Percentiles rank a stretch among this genome's conserved stretches.
Conservation (phyloP, 306 rosid genomes). For the Cyamopsis tetragonoloba region DNA sequence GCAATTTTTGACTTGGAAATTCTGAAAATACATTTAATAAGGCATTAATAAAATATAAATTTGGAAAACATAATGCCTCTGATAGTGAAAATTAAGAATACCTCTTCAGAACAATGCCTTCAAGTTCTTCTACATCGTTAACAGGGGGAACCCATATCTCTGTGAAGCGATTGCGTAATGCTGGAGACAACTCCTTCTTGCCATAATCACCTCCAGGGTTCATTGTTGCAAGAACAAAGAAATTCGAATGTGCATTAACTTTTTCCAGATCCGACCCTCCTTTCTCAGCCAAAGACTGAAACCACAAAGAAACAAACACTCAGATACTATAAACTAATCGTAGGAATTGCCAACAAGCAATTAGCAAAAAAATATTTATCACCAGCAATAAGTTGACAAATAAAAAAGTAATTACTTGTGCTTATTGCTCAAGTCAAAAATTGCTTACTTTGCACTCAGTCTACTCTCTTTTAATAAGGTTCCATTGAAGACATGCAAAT, state of each 20-base stretch:
- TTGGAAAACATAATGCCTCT: background rate
- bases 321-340: background rate
- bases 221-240: slow-evolving; percentile 91
- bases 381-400: slow-evolving; percentile 5
- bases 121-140: slow-evolving; percentile 63
- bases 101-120: slow-evolving; percentile 63
- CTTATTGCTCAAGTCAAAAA: background rate
- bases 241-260: slow-evolving; percentile 59
- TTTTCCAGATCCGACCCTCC: slow-evolving; percentile 81
- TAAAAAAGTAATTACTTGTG: background rate
- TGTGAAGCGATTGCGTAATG: slow-evolving; percentile 92
- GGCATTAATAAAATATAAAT: background rate
- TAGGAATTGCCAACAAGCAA: background rate
- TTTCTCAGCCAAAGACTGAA: slow-evolving; percentile 86
- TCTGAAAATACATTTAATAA: slow-evolving; percentile 36
- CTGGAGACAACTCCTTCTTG: slow-evolving; percentile 85
- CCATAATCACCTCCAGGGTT: slow-evolving; percentile 99
- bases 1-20: slow-evolving; percentile 39
- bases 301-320: background rate
- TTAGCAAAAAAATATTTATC: background rate
- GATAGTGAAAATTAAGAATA: slow-evolving; percentile 11
- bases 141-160: slow-evolving; percentile 98
- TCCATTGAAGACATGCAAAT: background rate
- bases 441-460: background rate
- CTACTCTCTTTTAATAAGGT: background rate